phyloP scores from a whole-genome alignment of 495 filamentous ascomycete species.

The Daldinia grandis region DNA sequence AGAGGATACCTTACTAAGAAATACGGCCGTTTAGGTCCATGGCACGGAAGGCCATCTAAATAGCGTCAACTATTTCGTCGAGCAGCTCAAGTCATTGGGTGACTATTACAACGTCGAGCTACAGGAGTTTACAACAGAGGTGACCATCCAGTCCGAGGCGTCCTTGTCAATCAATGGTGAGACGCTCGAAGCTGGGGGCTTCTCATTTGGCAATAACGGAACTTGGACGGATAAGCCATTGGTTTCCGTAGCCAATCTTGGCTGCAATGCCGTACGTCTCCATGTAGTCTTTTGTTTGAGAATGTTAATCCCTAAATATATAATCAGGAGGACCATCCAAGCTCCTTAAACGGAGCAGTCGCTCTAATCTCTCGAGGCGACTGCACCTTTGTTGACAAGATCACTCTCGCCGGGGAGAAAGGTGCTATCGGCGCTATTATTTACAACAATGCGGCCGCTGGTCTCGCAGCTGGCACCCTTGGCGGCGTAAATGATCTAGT shows the following conservation, averaged over 20 bases:
- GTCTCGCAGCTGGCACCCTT: constrained; percentile 63
- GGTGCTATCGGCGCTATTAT: constrained; percentile 67
- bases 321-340: constrained; percentile 62
- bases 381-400: constrained; percentile 69
- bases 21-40: constrained; percentile 62
- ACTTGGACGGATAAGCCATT: constrained; percentile 54
- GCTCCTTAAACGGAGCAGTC: constrained; percentile 61
- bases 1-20: constrained; percentile 5
- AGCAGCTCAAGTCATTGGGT: constrained; percentile 52
- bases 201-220: constrained; percentile 57
- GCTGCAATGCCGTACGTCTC: constrained; percentile 57
- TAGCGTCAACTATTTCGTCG: constrained; percentile 69
- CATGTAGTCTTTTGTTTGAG: not conserved
- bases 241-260: constrained; percentile 61
- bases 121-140: constrained; percentile 62
- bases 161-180: constrained; percentile 47
- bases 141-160: constrained; percentile 47
- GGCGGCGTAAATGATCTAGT: constrained; percentile 57
- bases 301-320: constrained; percentile 9
- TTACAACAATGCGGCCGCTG: constrained; percentile 69
- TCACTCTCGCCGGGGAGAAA: constrained; percentile 64
- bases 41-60: constrained; percentile 68
- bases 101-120: constrained; percentile 69
- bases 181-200: constrained; percentile 36
- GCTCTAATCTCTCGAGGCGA: constrained; percentile 69